phyloP scores from a whole-genome alignment of 2,329 filamentous ascomycete genomes.

The Aspergillus alliaceus region DNA sequence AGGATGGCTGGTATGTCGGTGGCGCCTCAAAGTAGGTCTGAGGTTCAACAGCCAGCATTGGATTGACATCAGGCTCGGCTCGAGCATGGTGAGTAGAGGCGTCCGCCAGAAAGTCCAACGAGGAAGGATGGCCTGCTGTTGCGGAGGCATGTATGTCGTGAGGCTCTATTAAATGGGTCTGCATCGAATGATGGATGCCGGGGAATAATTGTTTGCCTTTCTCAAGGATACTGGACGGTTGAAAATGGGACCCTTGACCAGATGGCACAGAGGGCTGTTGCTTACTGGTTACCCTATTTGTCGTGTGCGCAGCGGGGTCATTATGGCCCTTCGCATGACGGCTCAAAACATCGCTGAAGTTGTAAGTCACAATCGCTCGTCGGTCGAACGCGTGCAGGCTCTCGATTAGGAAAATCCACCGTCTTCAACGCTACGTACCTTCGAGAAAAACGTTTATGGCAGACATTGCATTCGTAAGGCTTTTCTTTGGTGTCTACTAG shows the following conservation, averaged over 20 bases:
- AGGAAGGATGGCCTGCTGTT: slow-evolving; percentile 31
- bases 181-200: slow-evolving; percentile 13
- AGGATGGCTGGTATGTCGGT: slow-evolving; percentile 20
- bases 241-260: slow-evolving; percentile 27
- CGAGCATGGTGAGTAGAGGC: slow-evolving; percentile 36
- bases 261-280: slow-evolving; percentile 28
- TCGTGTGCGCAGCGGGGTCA: slow-evolving; percentile 14
- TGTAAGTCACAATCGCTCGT: slow-evolving; percentile 12
- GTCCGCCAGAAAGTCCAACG: slow-evolving; percentile 42
- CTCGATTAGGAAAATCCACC: slow-evolving; percentile 1
- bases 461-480: slow-evolving; percentile 55
- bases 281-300: slow-evolving; percentile 24
- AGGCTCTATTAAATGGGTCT: slow-evolving; percentile 15
- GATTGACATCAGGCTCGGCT: slow-evolving; percentile 26
- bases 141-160: slow-evolving; percentile 29
- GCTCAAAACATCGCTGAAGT: slow-evolving; percentile 49
- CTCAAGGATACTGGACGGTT: slow-evolving; percentile 19
- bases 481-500: slow-evolving; percentile 54
- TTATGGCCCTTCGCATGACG: slow-evolving; percentile 54
- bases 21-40: slow-evolving; percentile 30
- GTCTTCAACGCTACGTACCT: slow-evolving; percentile 39
- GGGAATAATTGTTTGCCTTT: slow-evolving; percentile 20
- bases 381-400: not conserved
- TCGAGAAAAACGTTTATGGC: slow-evolving; percentile 56
- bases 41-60: slow-evolving; percentile 30